A percentile compares a stretch with the other conserved stretches of the same genome.
Evolutionary conservation across 768 basidiomycete species (phyloP).

Genomic region (Tricholoma hemisulphureum): DNA sequence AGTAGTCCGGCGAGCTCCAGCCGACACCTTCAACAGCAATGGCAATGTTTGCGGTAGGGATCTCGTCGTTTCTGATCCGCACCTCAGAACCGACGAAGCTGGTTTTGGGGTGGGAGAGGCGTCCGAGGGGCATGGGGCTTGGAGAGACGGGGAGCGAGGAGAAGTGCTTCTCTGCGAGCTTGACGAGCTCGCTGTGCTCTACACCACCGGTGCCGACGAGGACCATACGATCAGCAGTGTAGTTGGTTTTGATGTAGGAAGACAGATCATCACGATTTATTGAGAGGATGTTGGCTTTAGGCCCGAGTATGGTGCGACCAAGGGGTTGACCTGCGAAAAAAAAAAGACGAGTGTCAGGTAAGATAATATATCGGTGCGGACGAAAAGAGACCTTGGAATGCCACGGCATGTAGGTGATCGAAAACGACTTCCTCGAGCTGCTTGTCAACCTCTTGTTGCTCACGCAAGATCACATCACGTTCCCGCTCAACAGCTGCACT

Average conservation of each 20-base stretch:
- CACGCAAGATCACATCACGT: conserved; percentile 92
- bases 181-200: conserved; percentile 87
- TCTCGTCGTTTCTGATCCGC: conserved; percentile 88
- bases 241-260: conserved; percentile 95
- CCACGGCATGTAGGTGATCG: conserved; percentile 94
- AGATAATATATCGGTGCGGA: conserved; percentile 9
- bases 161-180: conserved; percentile 94
- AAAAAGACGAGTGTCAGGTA: conserved; percentile 5
- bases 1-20: conserved; percentile 98
- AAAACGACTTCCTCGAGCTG: conserved; percentile 98
- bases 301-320: conserved; percentile 96
- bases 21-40: conserved; percentile 97
- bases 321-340: conserved; percentile 75
- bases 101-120: conserved; percentile 72
- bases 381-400: conserved; percentile 82
- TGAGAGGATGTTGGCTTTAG: conserved; percentile 93
- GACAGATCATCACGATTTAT: conserved; percentile 88
- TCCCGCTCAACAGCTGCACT: conserved; percentile 85
- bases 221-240: conserved; percentile 98
- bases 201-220: conserved; percentile 97
- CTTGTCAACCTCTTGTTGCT: conserved; percentile 99
- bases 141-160: conserved; percentile 82
- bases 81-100: conserved; percentile 93
- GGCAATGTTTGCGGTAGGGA: conserved; percentile 88
- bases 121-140: conserved; percentile 86